phyloP scores from a whole-genome alignment of 306 rosid genomes.

The Prunus mira region DNA sequence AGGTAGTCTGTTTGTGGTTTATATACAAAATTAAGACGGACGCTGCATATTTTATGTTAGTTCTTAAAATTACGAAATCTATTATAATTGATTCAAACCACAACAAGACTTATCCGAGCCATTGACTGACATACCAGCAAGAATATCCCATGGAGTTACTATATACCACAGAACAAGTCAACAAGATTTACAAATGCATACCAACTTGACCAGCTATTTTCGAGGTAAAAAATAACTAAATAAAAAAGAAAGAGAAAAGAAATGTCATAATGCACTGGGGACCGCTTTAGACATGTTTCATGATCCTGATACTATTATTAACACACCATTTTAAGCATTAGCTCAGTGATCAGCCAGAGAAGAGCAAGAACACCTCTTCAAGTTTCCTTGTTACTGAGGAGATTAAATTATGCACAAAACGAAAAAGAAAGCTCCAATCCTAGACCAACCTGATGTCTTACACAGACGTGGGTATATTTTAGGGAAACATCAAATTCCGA shows the following conservation, averaged over 20 bases:
- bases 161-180: background rate
- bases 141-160: background rate
- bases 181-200: background rate
- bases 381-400: background rate
- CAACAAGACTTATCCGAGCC: background rate
- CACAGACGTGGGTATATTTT: background rate
- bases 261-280: background rate
- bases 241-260: background rate
- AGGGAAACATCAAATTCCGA: background rate
- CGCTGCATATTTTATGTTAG: background rate
- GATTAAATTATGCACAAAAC: background rate
- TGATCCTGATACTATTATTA: background rate
- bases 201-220: background rate
- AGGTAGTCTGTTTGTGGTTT: background rate
- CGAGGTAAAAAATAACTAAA: background rate
- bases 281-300: background rate
- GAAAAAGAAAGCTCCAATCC: background rate
- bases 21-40: background rate
- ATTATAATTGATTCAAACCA: background rate
- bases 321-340: background rate
- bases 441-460: background rate
- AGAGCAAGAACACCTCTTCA: background rate
- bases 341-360: background rate
- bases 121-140: background rate
- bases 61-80: background rate